Evolutionary conservation across 2,329 filamentous ascomycete species (phyloP), one percentile per base, ranked within the genome.

Genomic region (Ramularia endophylla): DNA sequence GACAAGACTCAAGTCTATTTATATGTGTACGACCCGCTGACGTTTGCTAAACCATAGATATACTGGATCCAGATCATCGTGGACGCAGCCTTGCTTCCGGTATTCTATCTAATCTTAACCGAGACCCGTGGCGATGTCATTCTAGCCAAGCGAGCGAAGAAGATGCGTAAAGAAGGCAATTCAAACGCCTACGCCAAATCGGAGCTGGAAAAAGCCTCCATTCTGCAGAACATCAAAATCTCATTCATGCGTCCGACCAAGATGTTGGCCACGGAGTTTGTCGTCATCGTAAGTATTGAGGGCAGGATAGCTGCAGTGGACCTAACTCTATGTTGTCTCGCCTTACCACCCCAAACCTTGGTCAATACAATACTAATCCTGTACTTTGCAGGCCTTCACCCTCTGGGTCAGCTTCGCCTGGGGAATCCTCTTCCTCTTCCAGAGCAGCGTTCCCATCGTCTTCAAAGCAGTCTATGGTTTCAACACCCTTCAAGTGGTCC

Each of bases 351-450:
- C n/a, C n/a, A n/a, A n/a, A n/a, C n/a, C n/a, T n/a, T n/a, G n/a
- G n/a, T n/a, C n/a, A n/a, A n/a, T n/a, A n/a, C n/a, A n/a, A n/a
- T n/a, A n/a, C n/a, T n/a, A n/a, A n/a, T 25, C 6, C 6, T 25
- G 22, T 25, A 6, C 6, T 11, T 25, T 11, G 22, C 11, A 25
- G 13, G 22, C 51, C 12, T 58, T 59, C 13, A 66, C 71, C 54
- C 56, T 69, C 2, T 62, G 57, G n/a, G 68, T 72, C 0, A 61
- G 69, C 8, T 61, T 69, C 36, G 62, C 62, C 38, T 59, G 64
- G 43, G 65, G 65, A 13, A 63, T 62, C 4, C 57, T 69, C 5
- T 72, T 68, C 52, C 60, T 71, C 42, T 70, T 68, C 50, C 69
- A 68, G 4, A 65, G 67, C 37, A 63, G 58, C 25, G 63, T 71